Percentiles rank a stretch among this genome's conserved stretches.
Conservation (phyloP, 208 protist species). For the Histomonas meleagridis region DNA sequence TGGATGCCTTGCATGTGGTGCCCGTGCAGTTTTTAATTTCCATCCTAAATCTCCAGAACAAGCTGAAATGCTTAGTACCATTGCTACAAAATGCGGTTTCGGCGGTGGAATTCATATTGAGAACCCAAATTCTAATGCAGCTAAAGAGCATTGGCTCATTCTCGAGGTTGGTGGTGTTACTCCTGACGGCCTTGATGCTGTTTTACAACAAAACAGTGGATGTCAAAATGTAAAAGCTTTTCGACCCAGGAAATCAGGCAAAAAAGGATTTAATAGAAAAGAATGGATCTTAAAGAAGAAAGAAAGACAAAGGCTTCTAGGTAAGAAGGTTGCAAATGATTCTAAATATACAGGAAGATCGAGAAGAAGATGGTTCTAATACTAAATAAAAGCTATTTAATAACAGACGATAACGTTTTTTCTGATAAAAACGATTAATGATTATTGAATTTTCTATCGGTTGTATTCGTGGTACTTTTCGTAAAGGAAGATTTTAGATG, state of each 20-base stretch:
- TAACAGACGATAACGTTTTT: too few species aligned
- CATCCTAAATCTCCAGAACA: constrained; percentile 14
- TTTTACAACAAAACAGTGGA: not conserved
- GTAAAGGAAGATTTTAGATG: too few species aligned
- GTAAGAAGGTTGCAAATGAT: constrained; percentile 2
- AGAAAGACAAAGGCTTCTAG: not conserved
- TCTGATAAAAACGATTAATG: too few species aligned
- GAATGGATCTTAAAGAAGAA: constrained; percentile 31
- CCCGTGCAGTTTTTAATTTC: constrained; percentile 1
- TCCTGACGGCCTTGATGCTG: not conserved
- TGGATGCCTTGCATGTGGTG: not conserved
- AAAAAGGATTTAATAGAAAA: constrained; percentile 32
- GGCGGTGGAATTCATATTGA: not conserved
- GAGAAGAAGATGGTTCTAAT: constrained; percentile 24
- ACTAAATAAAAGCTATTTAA: too few species aligned
- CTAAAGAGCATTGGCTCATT: not conserved
- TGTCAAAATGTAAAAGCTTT: not conserved
- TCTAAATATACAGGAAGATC: constrained; percentile 28
- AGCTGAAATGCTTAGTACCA: not conserved
- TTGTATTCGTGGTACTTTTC: too few species aligned
- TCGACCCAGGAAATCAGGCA: not conserved
- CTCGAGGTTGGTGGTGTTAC: constrained; percentile 3
- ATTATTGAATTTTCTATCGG: too few species aligned
- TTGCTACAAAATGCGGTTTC: not conserved
- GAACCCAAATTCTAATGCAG: not conserved